Evolutionary conservation across 495 filamentous ascomycete species (phyloP), one percentile per base, ranked within the genome.

Genomic region (Aspergillus sparsus): DNA sequence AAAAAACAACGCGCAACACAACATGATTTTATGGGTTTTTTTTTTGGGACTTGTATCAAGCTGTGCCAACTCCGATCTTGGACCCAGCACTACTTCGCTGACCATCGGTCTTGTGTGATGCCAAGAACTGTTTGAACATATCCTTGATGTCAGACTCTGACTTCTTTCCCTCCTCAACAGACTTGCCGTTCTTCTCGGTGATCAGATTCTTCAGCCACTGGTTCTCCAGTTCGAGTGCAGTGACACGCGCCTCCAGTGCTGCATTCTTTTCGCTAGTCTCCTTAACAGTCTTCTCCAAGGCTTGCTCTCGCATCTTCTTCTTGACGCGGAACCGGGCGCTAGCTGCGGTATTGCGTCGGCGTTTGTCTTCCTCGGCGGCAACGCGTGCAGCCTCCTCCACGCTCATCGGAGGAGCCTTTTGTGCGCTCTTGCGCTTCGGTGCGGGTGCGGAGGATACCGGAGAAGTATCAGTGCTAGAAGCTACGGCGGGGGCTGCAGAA

Each of bases 231-330:
- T 97, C 91, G 56, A 98, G 75, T 64, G 92, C 87, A 56, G 85
- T 84, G 46, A 98, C 91, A 46, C 88, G 86, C 57, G 85, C 82
- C 74, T 97, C 92, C 12, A 98, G 82, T n/a, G 77, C 74, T 1
- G 77, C 76, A 36, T 93, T 89, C 74, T 93, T 91, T 10, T 96
- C 92, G 7, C 79, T 84, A 75, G 95, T 91, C 62, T 97, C 94
- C 79, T 94, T 94, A 58, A 94, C 87, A 39, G 85, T 85, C 66
- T 87, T 88, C 77, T 98, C 94, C 50, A 98, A 85, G 2, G 90
- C 89, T 69, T 91, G 87, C 80, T 98, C 94, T 50, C 94, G 89
- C 81, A 95, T 90, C 85, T 98, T 98, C 91, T 98, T 98, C 86
- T 98, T 98, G 63, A 98, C 87, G 55, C 94, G 89, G 86, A 98